Base-by-base conservation (phyloP, 768 basidiomycete genomes). In the Ramaria sp. region DNA sequence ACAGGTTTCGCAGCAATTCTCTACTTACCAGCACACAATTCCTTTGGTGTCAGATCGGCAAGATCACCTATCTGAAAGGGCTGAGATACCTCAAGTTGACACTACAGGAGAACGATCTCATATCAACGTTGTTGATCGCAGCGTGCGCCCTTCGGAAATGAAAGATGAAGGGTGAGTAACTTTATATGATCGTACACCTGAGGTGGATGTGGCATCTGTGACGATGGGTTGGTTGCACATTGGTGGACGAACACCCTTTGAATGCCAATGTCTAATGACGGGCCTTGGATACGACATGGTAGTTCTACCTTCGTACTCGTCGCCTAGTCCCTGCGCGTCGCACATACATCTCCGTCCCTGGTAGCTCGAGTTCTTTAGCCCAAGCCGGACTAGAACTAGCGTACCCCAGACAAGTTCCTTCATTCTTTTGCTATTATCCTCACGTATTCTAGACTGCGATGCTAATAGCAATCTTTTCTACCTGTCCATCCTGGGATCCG, bases 101-200 rank as follows among this genome's bases (percentile, higher is more conserved):
- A 43, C 61, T 45, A 55, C 59, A 51, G 47, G 61, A 57, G 46
- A 42, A 49, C 27, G 59, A 53, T 57, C 53, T 46, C 45, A 27
- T 46, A 42, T 30, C 69, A 66, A 73, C 24, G 70, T 71, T 52
- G 74, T 75, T 22, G 82, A 86, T 66, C 79, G 88, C 46, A 83
- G 80, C 34, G 73, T 92, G 15, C 78, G 89, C 34, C 88, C 88
- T 17, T 86, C 86, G 11, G 92, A 96, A 70, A 92, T 91, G 90
- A 91, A 92, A 70, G 94, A 96, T 64, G 93, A 95, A 88, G 93
- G 93, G 94, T 97, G 81, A 91, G 92, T 80, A 54, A 61, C 61
- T 58, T 50, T 59, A 55, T 17, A 34, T 52, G 20, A 52, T 22
- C 20, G 20, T 11, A 52, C 33, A 4, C 24, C 13, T 37, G 7